These are phyloP conservation scores for Trichomonascus vanleenenianus DNA, from an alignment of 805 yeast genomes.

Conservation along the genomic window DNA sequence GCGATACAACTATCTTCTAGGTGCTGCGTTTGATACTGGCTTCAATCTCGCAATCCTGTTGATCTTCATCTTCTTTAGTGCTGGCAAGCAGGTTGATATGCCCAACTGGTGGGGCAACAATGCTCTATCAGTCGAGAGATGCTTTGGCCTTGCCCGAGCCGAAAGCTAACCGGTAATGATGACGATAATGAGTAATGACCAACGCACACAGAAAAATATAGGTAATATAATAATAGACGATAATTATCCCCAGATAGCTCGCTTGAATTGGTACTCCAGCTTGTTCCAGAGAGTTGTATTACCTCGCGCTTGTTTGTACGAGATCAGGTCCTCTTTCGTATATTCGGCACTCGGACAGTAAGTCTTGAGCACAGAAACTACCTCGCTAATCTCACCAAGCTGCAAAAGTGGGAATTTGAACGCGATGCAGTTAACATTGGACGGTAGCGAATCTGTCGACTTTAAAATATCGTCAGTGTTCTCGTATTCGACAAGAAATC, in stretches of 20 bases:
- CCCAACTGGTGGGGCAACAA: conserved; percentile 13
- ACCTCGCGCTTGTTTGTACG: conserved; percentile 31
- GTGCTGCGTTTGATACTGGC: conserved; percentile 11
- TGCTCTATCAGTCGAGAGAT: conserved; percentile 7
- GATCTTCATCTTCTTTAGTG: conserved; percentile 10
- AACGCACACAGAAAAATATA: not conserved
- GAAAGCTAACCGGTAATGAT: not conserved
- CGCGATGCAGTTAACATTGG: conserved; percentile 2
- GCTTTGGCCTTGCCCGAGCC: conserved; percentile 21
- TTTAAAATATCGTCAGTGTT: not conserved
- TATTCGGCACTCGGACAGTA: conserved; percentile 18
- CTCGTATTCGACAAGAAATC: conserved; percentile 18
- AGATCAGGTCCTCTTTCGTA: conserved; percentile 29
- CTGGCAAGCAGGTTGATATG: conserved; percentile 10
- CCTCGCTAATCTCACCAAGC: conserved; percentile 1
- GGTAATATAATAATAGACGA: not conserved
- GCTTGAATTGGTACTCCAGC: conserved; percentile 32
- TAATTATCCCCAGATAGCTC: conserved; percentile 33
- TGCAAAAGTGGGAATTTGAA: conserved; percentile 10
- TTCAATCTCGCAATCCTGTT: conserved; percentile 10
- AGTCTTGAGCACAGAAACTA: conserved; percentile 3
- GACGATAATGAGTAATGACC: not conserved
- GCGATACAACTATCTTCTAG: conserved; percentile 11
- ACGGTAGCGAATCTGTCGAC: too few species aligned
- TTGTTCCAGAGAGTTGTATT: conserved; percentile 30